Evolutionary conservation across 495 filamentous ascomycete species (phyloP).

Genomic region (Friedmanniomyces endolithicus): DNA sequence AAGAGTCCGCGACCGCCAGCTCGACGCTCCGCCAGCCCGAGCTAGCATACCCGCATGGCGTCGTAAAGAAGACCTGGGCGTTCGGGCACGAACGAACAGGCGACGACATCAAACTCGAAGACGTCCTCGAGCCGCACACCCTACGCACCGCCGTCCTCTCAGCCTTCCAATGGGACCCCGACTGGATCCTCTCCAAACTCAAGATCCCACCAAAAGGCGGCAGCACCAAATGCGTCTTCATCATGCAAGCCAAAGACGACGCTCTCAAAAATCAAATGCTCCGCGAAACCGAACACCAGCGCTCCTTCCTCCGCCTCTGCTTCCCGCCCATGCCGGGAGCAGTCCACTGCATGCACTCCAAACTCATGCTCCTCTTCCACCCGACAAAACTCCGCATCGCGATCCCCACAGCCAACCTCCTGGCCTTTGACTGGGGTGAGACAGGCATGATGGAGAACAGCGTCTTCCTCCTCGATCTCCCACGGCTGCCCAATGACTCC

Average conservation of each 20-base stretch:
- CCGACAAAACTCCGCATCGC: slow-evolving; percentile 55
- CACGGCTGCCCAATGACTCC: slow-evolving; percentile 36
- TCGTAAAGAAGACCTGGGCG: slow-evolving; percentile 74
- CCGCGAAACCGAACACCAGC: slow-evolving; percentile 40
- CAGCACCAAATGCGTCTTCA: slow-evolving; percentile 47
- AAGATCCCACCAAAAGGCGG: slow-evolving; percentile 26
- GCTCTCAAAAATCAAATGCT: slow-evolving; percentile 22
- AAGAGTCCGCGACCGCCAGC: no score
- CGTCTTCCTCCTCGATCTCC: slow-evolving; percentile 77
- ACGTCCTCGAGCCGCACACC: slow-evolving; percentile 61
- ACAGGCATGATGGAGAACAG: slow-evolving; percentile 67
- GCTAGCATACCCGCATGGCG: slow-evolving; percentile 55
- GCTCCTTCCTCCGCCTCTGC: slow-evolving; percentile 49
- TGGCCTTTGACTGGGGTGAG: slow-evolving; percentile 79
- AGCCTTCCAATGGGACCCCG: slow-evolving; percentile 73
- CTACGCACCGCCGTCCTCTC: slow-evolving; percentile 70
- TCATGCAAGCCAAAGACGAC: slow-evolving; percentile 53
- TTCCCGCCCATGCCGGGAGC: slow-evolving; percentile 65
- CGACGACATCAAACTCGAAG: slow-evolving; percentile 81
- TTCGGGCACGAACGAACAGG: slow-evolving; percentile 38
- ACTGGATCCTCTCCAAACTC: slow-evolving; percentile 57
- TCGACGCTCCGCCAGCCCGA: not conserved
- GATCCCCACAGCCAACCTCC: slow-evolving; percentile 69
- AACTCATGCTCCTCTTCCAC: slow-evolving; percentile 72
- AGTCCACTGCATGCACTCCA: slow-evolving; percentile 72